A percentile compares a stretch with the other conserved stretches of the same genome.
These are phyloP conservation scores for Arthrobotrys conoides DNA, from an alignment of 2,329 filamentous ascomycete species.

Conservation along the genomic window DNA sequence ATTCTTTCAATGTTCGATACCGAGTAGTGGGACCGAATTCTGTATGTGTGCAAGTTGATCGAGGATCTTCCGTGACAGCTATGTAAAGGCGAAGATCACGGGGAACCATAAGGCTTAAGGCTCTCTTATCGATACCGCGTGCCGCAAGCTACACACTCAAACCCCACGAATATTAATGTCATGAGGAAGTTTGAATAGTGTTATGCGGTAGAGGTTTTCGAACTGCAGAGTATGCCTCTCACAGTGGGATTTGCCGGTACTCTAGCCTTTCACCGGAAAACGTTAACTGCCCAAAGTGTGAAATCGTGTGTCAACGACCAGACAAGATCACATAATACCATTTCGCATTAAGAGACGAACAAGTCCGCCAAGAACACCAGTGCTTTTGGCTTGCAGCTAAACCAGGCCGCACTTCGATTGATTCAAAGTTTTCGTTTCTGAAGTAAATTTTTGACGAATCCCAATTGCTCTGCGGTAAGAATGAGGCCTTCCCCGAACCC, in stretches of 20 bases:
- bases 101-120: conserved; percentile 6
- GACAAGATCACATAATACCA: background rate
- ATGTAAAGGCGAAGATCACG: conserved; percentile 14
- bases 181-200: too few relatives aligned
- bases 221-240: too few relatives aligned
- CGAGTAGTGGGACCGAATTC: too few relatives aligned
- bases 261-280: background rate
- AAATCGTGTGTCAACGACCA: background rate
- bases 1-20: conserved; percentile 15
- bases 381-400: conserved; percentile 44
- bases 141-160: background rate
- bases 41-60: too few relatives aligned
- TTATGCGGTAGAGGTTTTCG: background rate
- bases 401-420: conserved; percentile 11
- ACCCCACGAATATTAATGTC: too few relatives aligned
- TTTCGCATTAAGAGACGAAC: background rate
- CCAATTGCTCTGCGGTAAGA: background rate
- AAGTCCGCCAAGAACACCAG: conserved; percentile 14
- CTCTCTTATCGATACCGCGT: conserved; percentile 14
- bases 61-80: conserved; percentile 1
- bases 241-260: background rate
- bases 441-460: background rate
- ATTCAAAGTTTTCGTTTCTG: background rate
- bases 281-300: background rate
- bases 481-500: conserved; percentile 20